Percentiles rank a stretch among this genome's conserved stretches.
Evolutionary conservation across 2,329 filamentous ascomycete species (phyloP).

Genomic region (Alternaria atra): DNA sequence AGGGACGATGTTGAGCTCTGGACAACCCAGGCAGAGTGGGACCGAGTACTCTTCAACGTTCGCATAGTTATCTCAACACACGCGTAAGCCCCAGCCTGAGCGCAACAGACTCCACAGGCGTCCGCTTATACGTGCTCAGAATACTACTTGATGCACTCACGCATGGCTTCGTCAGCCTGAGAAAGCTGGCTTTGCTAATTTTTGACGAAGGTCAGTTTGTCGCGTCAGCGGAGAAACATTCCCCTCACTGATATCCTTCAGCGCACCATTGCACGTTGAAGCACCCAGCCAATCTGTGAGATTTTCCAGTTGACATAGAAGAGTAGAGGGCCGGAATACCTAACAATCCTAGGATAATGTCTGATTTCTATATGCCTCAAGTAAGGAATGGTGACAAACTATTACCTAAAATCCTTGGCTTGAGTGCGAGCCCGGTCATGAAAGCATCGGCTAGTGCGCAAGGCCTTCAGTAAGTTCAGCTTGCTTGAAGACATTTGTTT

Average conservation of each 20-base stretch:
- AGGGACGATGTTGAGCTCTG: constrained; percentile 76
- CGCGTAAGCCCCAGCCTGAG: constrained; percentile 50
- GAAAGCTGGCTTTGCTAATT: constrained; percentile 72
- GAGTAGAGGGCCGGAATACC: background rate
- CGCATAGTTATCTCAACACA: constrained; percentile 81
- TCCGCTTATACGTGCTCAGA: background rate
- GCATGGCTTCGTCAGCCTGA: constrained; percentile 76
- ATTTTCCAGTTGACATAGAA: background rate
- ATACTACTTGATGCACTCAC: constrained; percentile 76
- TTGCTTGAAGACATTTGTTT: background rate
- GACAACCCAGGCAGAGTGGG: constrained; percentile 73
- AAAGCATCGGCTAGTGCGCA: constrained; percentile 61
- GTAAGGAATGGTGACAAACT: constrained; percentile 34
- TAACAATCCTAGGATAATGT: constrained; percentile 66
- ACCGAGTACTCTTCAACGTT: constrained; percentile 69
- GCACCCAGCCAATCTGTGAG: constrained; percentile 66
- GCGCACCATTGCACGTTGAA: constrained; percentile 77
- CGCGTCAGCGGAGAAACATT: background rate
- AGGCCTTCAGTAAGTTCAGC: constrained; percentile 57
- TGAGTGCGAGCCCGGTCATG: constrained; percentile 82
- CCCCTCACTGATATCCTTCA: constrained; percentile 43
- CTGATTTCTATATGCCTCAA: constrained; percentile 69
- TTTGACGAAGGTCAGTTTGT: constrained; percentile 78
- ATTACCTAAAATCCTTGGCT: constrained; percentile 75
- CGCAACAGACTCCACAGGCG: background rate